Evolutionary conservation across 2,329 filamentous ascomycete species (phyloP).

Genomic region (Emergomyces pasteurianus): DNA sequence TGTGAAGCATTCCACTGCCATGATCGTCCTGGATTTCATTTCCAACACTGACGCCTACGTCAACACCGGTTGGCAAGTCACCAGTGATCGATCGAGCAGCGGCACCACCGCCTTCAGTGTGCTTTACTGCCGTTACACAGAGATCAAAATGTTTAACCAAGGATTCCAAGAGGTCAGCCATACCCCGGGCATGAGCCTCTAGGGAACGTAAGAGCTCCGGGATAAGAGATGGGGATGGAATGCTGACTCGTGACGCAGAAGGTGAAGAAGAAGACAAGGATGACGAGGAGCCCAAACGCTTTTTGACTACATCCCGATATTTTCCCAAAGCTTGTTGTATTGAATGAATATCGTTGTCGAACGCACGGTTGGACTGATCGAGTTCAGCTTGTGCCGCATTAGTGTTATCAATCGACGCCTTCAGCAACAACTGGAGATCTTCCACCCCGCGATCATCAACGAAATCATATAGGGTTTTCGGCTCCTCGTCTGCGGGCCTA

Average conservation of each 20-base stretch:
- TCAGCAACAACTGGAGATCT: constrained; percentile 44
- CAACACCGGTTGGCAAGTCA: constrained; percentile 44
- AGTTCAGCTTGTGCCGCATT: constrained; percentile 49
- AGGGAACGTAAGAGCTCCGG: constrained; percentile 49
- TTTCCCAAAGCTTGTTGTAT: constrained; percentile 48
- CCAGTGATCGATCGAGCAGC: constrained; percentile 55
- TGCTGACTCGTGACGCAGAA: constrained; percentile 18
- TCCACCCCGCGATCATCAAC: constrained; percentile 52
- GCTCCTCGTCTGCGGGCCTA: constrained; percentile 35
- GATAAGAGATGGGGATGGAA: constrained; percentile 32
- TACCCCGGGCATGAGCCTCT: constrained; percentile 63
- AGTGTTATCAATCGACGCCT: constrained; percentile 49
- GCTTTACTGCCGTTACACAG: constrained; percentile 80
- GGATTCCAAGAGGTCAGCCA: constrained; percentile 69
- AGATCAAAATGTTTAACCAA: constrained; percentile 84
- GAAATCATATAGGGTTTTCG: constrained; percentile 52
- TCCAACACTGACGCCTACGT: constrained; percentile 21
- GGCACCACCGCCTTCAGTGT: constrained; percentile 68
- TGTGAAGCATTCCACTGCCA: constrained; percentile 24
- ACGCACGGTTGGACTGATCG: constrained; percentile 45
- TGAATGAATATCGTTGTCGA: constrained; percentile 59
- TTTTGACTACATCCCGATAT: constrained; percentile 26
- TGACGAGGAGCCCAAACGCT: constrained; percentile 4
- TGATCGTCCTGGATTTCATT: constrained; percentile 21
- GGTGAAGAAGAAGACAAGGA: constrained; percentile 25